Base-by-base conservation (phyloP, 2,329 filamentous ascomycete species). In the Pochonia chlamydosporia region DNA sequence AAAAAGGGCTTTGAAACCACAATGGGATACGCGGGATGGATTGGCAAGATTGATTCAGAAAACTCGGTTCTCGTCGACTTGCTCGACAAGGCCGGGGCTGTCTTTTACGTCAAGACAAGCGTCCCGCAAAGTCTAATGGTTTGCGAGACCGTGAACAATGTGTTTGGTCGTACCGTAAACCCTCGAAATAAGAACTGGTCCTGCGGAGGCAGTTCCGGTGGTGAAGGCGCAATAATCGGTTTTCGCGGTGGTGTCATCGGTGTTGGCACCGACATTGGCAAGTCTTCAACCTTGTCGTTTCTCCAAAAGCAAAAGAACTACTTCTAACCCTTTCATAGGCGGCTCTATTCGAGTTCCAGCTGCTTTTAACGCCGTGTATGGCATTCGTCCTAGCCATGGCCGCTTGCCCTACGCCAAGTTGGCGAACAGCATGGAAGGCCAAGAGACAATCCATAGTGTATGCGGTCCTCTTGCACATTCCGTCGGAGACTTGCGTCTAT, bases 101-200 rank as follows among this genome's bases (percentile, higher is more conserved):
- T 63, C 10, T n/a, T 63, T 0, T 63, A 62, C 28, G 56, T 52
- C 56, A 63, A 79, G 62, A 78, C 76, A 4, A 77, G 73, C 50
- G 63, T 78, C 6, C 73, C 75, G 0, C 82, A 80, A 13, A 78
- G 78, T 62, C 82, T 85, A 80, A 82, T 83, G 49, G 75, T 80
- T 33, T 35, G 9, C 1, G 60, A 62, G 23, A 57, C 59, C 4
- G 81, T 84, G 4, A 61, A 61, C 41, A 59, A 61, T 24, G 45
- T 61, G 4, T 61, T 60, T 18, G 59, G 59, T 1, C 45, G 57
- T 5, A 59, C 59, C 0, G 45, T 60, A 2, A 61, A 61, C 37
- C 59, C 59, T 0, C 51, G 56, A 14, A 63, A 62, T 53, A 84
- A 51, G 2, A 51, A 35, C 57, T 4, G 59, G 26, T 28, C 59